phyloP scores from a whole-genome alignment of 768 basidiomycete genomes.

The Filobasidium floriforme region DNA sequence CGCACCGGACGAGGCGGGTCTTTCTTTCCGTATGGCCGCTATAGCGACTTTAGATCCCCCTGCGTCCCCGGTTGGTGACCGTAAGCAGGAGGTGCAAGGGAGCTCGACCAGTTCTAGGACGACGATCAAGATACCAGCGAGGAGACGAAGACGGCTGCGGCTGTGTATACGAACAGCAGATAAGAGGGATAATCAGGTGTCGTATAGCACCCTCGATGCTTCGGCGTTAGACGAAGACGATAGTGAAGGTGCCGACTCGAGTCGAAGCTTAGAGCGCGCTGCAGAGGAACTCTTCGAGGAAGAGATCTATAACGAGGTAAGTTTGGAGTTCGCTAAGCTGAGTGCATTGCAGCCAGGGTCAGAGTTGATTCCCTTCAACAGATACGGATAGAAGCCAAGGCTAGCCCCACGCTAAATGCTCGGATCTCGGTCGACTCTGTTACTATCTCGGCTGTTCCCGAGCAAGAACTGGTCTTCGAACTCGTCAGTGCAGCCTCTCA shows the following conservation, averaged over 20 bases:
- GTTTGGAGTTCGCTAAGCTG: not conserved
- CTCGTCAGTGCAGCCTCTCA: conserved; percentile 15
- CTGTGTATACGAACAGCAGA: conserved; percentile 5
- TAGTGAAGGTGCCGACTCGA: not conserved
- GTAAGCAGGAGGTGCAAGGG: too few relatives aligned
- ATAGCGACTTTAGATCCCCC: conserved; percentile 10
- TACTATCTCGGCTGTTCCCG: conserved; percentile 16
- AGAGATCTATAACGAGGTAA: conserved; percentile 21
- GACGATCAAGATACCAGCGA: not conserved
- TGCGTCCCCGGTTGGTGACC: not conserved
- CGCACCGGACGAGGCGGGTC: conserved; percentile 22
- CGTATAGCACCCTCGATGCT: conserved; percentile 6
- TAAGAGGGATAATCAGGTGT: not conserved
- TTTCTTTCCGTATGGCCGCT: conserved; percentile 6
- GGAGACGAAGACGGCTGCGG: conserved; percentile 13
- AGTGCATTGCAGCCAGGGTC: not conserved
- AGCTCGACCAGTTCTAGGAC: too few relatives aligned
- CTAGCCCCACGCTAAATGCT: conserved; percentile 13
- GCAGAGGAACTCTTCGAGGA: conserved; percentile 23
- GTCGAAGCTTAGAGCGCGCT: conserved; percentile 4
- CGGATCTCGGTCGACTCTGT: conserved; percentile 19
- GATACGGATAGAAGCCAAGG: conserved; percentile 17
- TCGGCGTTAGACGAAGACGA: not conserved
- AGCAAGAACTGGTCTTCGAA: conserved; percentile 23
- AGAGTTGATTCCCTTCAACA: not conserved